These are phyloP conservation scores for Talaromyces sp. DNA, from an alignment of 2,329 filamentous ascomycete species.

Conservation along the genomic window DNA sequence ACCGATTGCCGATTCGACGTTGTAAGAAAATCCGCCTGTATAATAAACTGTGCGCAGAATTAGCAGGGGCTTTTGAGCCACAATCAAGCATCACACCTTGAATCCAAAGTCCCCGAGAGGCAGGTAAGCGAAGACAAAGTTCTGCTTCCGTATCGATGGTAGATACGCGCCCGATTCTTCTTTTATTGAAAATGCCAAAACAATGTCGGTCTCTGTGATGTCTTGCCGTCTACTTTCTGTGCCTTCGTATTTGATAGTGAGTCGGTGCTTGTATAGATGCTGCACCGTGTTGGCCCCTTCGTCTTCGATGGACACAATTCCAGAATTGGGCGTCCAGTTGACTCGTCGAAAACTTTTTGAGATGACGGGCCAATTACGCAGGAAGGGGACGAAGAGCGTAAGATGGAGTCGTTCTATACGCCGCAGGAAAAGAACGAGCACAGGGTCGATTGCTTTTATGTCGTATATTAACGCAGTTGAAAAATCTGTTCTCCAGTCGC, in stretches of 20 bases:
- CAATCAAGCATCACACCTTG: slow-evolving; percentile 10
- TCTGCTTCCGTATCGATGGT: slow-evolving; percentile 7
- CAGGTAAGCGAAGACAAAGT: slow-evolving; percentile 14
- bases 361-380: neutral
- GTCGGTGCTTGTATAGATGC: neutral
- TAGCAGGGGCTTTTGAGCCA: slow-evolving; percentile 7
- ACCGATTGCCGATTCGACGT: neutral
- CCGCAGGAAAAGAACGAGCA: neutral
- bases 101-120: slow-evolving; percentile 16
- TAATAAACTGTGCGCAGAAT: neutral
- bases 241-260: neutral
- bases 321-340: neutral
- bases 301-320: neutral
- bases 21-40: neutral
- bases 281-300: neutral
- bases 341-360: neutral
- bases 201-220: neutral
- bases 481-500: neutral
- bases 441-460: neutral
- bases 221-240: neutral
- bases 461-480: neutral
- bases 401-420: neutral
- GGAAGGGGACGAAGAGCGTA: neutral
- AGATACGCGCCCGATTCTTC: neutral
- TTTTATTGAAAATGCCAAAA: neutral